These are phyloP conservation scores for Penicillium sp. DNA, from an alignment of 2,329 filamentous ascomycete genomes.

Conservation along the genomic window DNA sequence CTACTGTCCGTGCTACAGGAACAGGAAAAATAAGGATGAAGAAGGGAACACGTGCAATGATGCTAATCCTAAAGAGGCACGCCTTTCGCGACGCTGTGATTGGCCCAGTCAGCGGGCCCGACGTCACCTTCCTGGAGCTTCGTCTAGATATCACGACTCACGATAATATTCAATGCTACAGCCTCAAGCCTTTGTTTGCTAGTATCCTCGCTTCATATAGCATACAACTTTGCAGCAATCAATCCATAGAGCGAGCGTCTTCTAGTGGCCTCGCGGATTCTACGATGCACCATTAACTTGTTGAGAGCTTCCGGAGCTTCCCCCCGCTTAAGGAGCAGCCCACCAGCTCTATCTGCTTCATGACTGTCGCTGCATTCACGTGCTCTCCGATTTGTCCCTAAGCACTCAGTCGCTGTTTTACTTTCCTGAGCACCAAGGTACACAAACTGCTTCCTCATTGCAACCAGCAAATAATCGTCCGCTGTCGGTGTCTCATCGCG, in stretches of 20 bases:
- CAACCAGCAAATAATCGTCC: neutral
- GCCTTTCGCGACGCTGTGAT: neutral
- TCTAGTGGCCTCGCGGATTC: neutral
- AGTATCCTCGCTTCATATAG: neutral
- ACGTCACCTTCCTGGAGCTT: neutral
- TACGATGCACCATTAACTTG: neutral
- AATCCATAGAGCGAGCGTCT: neutral
- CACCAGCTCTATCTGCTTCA: neutral
- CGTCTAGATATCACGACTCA: neutral
- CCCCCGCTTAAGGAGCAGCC: neutral
- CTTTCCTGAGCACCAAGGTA: neutral
- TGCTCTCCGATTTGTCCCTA: neutral
- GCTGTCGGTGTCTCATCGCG: conserved; percentile 6
- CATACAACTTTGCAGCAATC: neutral
- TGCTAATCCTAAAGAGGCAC: neutral
- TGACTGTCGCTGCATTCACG: too few species aligned
- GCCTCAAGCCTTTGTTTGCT: neutral
- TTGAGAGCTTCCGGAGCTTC: neutral
- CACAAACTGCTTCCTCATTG: neutral
- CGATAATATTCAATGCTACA: neutral
- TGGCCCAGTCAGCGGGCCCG: neutral
- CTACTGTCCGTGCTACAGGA: too few species aligned
- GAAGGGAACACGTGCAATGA: neutral
- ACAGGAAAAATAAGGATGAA: too few species aligned
- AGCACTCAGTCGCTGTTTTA: neutral